phyloP scores from a whole-genome alignment of 75 land plant species.

The Selaginella tamariscina region DNA sequence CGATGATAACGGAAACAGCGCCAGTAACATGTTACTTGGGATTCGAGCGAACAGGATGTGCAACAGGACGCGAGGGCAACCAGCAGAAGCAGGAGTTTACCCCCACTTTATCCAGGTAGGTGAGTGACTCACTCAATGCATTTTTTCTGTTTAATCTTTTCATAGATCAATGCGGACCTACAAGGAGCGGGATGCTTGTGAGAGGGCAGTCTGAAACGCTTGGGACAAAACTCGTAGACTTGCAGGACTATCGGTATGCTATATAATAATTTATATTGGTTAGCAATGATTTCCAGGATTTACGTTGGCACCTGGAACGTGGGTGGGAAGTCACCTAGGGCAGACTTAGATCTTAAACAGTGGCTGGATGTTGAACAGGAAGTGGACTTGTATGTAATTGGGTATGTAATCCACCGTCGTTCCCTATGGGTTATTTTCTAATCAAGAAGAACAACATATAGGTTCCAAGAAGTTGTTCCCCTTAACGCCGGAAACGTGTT shows the following conservation, averaged over 20 bases:
- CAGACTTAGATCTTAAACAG: conserved; percentile 52
- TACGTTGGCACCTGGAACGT: conserved; percentile 91
- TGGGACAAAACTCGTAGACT: not conserved
- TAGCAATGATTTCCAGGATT: conserved; percentile 24
- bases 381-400: conserved; percentile 85
- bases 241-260: not conserved
- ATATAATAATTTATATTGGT: not conserved
- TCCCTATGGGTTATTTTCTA: not conserved
- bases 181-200: not conserved
- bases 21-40: not conserved
- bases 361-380: conserved; percentile 72
- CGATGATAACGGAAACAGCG: not conserved
- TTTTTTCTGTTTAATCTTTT: not conserved
- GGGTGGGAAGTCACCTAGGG: conserved; percentile 74
- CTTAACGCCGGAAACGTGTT: conserved; percentile 45
- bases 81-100: not conserved
- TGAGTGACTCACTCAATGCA: not conserved
- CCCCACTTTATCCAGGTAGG: not conserved
- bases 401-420: conserved; percentile 34
- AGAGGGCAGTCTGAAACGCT: not conserved
- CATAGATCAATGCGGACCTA: not conserved
- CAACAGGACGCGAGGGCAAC: not conserved
- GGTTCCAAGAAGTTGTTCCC: conserved; percentile 70
- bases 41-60: not conserved
- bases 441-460: too few relatives aligned